Evolutionary conservation across 257 asterid species (phyloP).

Genomic region (Solanum etuberosum): DNA sequence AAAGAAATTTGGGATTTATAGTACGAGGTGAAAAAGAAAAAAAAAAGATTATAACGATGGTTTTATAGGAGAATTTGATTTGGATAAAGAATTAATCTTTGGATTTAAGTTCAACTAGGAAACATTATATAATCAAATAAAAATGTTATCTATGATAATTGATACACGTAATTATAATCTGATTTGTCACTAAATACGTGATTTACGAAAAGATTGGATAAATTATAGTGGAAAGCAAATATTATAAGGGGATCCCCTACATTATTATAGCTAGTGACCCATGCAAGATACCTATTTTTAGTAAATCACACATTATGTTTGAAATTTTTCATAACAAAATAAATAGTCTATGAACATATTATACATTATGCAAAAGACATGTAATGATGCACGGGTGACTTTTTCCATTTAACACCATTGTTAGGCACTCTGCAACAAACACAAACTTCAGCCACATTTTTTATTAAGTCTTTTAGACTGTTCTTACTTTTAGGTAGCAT

Average conservation of each 20-base stretch:
- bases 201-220: background rate
- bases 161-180: background rate
- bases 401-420: too few species aligned
- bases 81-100: background rate
- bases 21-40: background rate
- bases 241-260: too few species aligned
- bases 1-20: background rate
- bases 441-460: too few species aligned
- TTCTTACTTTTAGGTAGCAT: too few species aligned
- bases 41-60: background rate
- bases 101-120: background rate
- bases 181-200: background rate
- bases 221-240: background rate
- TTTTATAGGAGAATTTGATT: background rate
- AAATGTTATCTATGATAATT: background rate
- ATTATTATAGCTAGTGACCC: background rate
- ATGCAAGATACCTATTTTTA: background rate
- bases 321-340: background rate
- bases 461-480: too few species aligned
- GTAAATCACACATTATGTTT: background rate
- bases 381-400: too few species aligned
- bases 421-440: too few species aligned
- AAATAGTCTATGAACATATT: background rate
- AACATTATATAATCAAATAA: background rate
- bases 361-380: too few species aligned